Conservation (phyloP, 2,329 filamentous ascomycete genomes). For the Ascochyta lentis region DNA sequence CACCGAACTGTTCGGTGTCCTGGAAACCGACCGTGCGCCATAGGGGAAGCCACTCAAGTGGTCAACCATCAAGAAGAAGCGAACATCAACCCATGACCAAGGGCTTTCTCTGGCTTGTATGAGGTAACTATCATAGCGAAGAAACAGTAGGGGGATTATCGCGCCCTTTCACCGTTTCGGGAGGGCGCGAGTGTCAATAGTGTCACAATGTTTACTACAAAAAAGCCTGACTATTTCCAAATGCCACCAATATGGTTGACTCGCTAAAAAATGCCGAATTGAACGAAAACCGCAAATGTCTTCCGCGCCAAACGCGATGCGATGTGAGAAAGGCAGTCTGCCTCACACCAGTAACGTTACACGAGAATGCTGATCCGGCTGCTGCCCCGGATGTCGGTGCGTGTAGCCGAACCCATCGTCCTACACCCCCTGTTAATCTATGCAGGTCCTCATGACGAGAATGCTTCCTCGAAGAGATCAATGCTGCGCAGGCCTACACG, state of each 20-base stretch:
- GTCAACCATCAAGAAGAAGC: no score
- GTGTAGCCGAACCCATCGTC: neutral
- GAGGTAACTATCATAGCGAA: no score
- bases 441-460: slow-evolving; percentile 53
- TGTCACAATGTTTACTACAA: neutral
- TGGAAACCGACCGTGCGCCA: no score
- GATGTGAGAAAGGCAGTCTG: neutral
- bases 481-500: slow-evolving; percentile 68
- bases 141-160: neutral
- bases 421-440: no score
- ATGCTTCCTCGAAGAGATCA: slow-evolving; percentile 78
- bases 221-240: neutral
- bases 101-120: no score
- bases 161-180: neutral
- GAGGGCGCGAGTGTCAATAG: neutral
- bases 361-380: neutral
- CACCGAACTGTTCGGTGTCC: no score
- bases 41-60: no score
- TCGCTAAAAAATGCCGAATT: neutral
- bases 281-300: neutral
- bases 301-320: neutral
- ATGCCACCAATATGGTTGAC: neutral
- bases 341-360: neutral
- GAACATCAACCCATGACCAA: no score
- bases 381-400: neutral